A percentile compares a stretch with the other conserved stretches of the same genome.
Conservation (phyloP, 2,329 filamentous ascomycete species). For the Colletotrichum theobromicola region DNA sequence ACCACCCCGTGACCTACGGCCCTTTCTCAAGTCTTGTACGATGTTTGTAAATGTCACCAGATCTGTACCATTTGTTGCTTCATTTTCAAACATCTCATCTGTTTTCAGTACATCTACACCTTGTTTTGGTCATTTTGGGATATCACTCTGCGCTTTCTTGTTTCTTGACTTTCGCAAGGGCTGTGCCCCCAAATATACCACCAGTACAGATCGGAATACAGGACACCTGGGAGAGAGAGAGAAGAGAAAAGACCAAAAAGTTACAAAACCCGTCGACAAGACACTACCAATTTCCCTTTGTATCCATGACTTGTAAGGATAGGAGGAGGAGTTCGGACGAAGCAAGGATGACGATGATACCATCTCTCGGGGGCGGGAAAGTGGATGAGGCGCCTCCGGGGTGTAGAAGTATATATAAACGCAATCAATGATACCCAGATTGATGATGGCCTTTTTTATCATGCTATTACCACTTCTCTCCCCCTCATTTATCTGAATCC, state of each 20-base stretch:
- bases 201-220: slow-evolving; percentile 1
- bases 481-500: neutral
- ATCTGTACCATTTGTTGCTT: neutral
- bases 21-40: neutral
- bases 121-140: neutral
- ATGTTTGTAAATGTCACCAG: neutral
- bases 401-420: neutral
- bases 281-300: neutral
- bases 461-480: neutral
- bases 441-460: neutral
- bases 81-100: neutral
- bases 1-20: neutral
- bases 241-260: neutral
- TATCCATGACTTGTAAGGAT: neutral
- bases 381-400: neutral
- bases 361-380: neutral
- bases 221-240: neutral
- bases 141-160: neutral
- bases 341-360: neutral
- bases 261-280: neutral
- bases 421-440: slow-evolving; percentile 16
- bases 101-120: neutral
- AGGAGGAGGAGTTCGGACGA: neutral
- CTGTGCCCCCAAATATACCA: neutral
- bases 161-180: neutral